Evolutionary conservation across 345 rosid genomes (phyloP).

Genomic region (Brassica juncea): DNA sequence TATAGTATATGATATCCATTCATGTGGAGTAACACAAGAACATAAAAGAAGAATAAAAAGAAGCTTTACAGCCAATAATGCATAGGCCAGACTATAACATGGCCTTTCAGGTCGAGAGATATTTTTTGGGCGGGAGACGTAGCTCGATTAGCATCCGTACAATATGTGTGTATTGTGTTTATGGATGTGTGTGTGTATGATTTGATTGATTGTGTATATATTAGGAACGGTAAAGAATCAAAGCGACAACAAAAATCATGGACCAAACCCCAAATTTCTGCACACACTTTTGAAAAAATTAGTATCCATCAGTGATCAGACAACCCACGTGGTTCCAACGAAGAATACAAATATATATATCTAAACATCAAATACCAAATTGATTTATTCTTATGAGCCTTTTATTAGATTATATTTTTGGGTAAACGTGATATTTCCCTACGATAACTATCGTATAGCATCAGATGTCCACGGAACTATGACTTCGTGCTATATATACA

Average conservation of each 20-base stretch:
- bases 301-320: not conserved
- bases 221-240: not conserved
- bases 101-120: not conserved
- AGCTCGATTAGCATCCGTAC: not conserved
- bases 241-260: not conserved
- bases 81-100: too few species aligned
- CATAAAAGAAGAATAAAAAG: too few species aligned
- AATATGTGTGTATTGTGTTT: not conserved
- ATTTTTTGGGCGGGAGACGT: not conserved
- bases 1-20: not conserved
- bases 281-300: conserved; percentile 3
- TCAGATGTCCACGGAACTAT: too few species aligned
- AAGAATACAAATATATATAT: not conserved
- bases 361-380: not conserved
- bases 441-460: too few species aligned
- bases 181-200: not conserved
- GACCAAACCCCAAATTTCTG: not conserved
- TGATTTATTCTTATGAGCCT: not conserved
- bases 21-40: not conserved
- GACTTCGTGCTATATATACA: too few species aligned
- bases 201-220: not conserved
- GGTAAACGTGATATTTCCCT: too few species aligned
- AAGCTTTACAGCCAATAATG: not conserved
- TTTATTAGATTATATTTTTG: not conserved
- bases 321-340: conserved; percentile 26